Evolutionary conservation across 176 grass and related monocot genomes (phyloP), one percentile per base, ranked within the genome.

Genomic region (Carex myosuroides): DNA sequence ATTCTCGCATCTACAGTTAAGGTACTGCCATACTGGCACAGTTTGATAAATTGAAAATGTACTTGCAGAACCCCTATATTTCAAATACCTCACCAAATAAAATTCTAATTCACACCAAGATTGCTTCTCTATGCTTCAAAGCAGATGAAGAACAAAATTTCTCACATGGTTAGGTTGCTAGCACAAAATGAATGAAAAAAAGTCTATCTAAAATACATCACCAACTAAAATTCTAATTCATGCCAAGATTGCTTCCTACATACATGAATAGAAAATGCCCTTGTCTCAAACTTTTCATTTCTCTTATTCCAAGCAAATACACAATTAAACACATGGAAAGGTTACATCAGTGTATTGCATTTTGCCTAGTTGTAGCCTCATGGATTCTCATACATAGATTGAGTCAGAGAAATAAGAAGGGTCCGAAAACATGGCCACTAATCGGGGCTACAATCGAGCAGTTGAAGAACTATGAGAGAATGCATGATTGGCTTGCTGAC

Each of bases 401-500:
- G 92, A 97, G 50, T 79, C 85, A 92, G 80, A 90, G 87, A 86
- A 89, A 91, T 29, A 83, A 88, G 71, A 92, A 92, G 63, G 90
- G 90, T 3, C 94, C 92, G 0, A 84, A 88, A 69, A 92, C 94
- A 71, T 97, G 94, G 94, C 94, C 94, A 0, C 17, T 97, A 81
- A 85, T 97, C 48, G 94, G 90, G 55, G 87, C 92, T 0, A 91
- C 87, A 29, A 68, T 97, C 24, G 94, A 97, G 80, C 94, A 94
- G 58, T 85, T 97, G 30, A 97, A 72, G 87, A 97, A 97, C 84
- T 97, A 94, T 61, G 85, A 94, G 57, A 80, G 90, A 80, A 97
- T 97, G 94, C 94, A 97, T 62, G 92, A 97, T 70, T 97, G 94
- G 94, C 88, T 97, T 3, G 91, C 85, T 0, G 87, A 81, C 48